Evolutionary conservation across 495 filamentous ascomycete species (phyloP).

Genomic region (Neurospora sp.): DNA sequence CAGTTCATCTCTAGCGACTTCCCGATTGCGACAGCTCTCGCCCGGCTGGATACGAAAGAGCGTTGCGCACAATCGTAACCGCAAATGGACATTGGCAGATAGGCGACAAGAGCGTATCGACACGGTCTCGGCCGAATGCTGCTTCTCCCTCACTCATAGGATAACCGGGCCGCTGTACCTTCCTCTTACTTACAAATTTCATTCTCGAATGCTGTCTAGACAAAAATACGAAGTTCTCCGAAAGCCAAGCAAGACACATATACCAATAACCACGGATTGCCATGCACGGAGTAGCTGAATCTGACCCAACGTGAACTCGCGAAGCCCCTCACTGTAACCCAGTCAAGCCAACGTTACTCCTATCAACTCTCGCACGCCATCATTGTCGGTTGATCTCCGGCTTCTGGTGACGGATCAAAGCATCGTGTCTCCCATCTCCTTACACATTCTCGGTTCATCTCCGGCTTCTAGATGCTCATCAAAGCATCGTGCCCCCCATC

Average conservation of each 20-base stretch:
- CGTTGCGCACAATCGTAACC: neutral
- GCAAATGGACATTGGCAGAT: neutral
- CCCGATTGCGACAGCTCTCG: neutral
- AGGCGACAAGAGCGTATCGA: neutral
- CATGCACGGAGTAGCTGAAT: neutral
- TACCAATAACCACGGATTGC: neutral
- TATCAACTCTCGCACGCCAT: neutral
- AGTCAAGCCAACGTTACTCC: neutral
- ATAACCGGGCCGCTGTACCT: neutral
- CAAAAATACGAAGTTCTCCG: neutral
- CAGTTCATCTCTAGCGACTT: neutral
- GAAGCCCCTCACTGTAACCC: neutral
- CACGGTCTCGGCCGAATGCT: neutral
- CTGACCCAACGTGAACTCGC: neutral
- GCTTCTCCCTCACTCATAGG: neutral
- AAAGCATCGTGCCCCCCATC: neutral
- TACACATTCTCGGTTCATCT: neutral
- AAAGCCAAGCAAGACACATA: neutral
- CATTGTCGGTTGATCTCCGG: neutral
- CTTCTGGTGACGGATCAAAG: neutral
- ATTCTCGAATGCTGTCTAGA: neutral
- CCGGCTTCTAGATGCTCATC: neutral
- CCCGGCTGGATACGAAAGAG: neutral
- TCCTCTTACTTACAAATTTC: neutral
- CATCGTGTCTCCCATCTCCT: neutral